phyloP scores from a whole-genome alignment of 768 basidiomycete species.

The Rhodotorula sphaerocarpa region DNA sequence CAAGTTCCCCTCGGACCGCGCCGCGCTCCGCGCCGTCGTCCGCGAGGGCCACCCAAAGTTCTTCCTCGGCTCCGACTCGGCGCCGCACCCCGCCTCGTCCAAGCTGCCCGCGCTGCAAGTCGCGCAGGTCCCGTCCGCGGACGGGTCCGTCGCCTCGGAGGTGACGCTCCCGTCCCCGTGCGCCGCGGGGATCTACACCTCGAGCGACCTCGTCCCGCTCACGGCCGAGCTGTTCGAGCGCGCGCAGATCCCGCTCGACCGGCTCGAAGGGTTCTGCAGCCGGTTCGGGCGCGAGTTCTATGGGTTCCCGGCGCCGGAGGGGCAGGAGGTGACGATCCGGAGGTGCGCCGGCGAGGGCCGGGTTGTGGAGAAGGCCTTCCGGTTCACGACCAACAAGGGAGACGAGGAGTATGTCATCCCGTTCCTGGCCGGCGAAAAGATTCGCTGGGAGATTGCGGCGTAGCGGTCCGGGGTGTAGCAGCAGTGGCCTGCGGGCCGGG shows the following conservation, averaged over 20 bases:
- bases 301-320: slow-evolving; percentile 39
- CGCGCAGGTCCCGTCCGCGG: slow-evolving; percentile 6
- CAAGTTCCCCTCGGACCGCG: slow-evolving; percentile 84
- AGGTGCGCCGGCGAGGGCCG: slow-evolving; percentile 32
- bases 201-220: slow-evolving; percentile 80
- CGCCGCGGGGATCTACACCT: slow-evolving; percentile 94
- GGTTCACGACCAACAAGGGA: slow-evolving; percentile 43
- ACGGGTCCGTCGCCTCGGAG: slow-evolving; percentile 47
- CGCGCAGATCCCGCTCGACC: slow-evolving; percentile 74
- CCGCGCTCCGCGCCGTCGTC: slow-evolving; percentile 64
- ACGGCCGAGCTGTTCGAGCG: slow-evolving; percentile 84
- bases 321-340: slow-evolving; percentile 40
- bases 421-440: slow-evolving; percentile 75
- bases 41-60: slow-evolving; percentile 75
- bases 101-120: slow-evolving; percentile 40
- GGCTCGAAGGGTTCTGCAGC: slow-evolving; percentile 71
- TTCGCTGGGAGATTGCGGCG: slow-evolving; percentile 55
- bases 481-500: neutral
- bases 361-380: slow-evolving; percentile 36
- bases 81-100: slow-evolving; percentile 63
- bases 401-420: slow-evolving; percentile 56
- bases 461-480: neutral
- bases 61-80: slow-evolving; percentile 94
- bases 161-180: slow-evolving; percentile 65
- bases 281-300: slow-evolving; percentile 75